Evolutionary conservation across 2,329 filamentous ascomycete genomes (phyloP), one percentile per base, ranked within the genome.

Genomic region (Penicillium digitatum): DNA sequence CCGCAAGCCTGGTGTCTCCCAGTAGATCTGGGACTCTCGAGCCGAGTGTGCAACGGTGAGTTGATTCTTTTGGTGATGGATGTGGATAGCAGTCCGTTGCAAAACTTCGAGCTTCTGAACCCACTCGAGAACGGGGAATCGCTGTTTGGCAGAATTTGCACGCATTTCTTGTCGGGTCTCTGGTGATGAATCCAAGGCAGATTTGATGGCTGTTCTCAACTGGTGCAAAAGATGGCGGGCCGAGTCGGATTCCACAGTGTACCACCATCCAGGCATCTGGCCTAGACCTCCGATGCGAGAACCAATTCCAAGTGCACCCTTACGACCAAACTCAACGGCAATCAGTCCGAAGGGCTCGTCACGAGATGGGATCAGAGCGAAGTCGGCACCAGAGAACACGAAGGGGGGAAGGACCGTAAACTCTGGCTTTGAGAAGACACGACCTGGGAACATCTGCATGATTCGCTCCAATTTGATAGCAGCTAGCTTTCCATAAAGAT

Each of bases 201-300:
- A 78, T n/a, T 81, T 74, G 55, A 87, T 86, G 14, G 85, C 82
- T 58, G 79, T 76, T 68, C 82, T 84, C 75, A 87, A 87, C 65
- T 87, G 85, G 44, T 82, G 78, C 54, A 87, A 75, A 39, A 87
- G 72, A 73, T 87, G 85, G 46, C 79, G 79, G 0, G 84, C 85
- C 1, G 82, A 82, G 10, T 79, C 83, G 0, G 82, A 86, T 68
- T 87, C 85, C 56, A 87, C 81, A 0, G 85, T 87, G 68, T 82
- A 87, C 85, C 85, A 87, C 81, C 84, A 87, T 35, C 85, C 85
- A 16, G 85, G 85, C 84, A 87, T 87, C 64, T 86, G 82, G 32
- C 85, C 84, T 29, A 87, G 75, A 57, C 85, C 85, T 63, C 85
- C 85, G 39, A 87, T 85, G 52, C 84, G 78, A 20, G 84, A 82